Percentiles rank a stretch among this genome's conserved stretches.
Conservation (phyloP, 805 yeast genomes). For the Pichia thaimueangensis region DNA sequence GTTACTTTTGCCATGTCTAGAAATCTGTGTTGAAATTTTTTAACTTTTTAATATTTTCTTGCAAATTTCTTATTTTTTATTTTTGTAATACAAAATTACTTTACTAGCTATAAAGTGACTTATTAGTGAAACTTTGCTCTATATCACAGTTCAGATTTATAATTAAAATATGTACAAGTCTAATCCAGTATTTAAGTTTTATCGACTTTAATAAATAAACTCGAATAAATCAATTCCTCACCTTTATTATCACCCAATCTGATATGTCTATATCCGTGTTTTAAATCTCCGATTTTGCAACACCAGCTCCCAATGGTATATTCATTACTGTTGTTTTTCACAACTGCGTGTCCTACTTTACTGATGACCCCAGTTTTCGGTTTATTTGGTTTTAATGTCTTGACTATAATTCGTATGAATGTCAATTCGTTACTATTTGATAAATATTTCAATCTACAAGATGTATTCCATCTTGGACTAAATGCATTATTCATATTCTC, state of each 20-base stretch:
- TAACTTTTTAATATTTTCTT: no score
- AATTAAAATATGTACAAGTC: neutral
- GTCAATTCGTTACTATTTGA: constrained; percentile 40
- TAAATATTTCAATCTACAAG: constrained; percentile 36
- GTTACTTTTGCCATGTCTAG: no score
- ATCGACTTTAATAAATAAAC: constrained; percentile 34
- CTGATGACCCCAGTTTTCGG: constrained; percentile 11
- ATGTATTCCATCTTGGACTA: constrained; percentile 76
- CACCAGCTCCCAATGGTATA: constrained; percentile 50
- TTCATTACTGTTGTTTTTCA: neutral
- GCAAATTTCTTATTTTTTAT: no score
- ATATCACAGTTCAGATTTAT: no score
- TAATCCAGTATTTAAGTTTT: constrained; percentile 10
- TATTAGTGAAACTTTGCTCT: no score
- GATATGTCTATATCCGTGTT: constrained; percentile 75
- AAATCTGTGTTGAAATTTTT: no score
- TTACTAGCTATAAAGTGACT: no score
- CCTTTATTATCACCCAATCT: constrained; percentile 75
- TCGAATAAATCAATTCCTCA: constrained; percentile 55
- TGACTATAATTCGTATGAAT: constrained; percentile 50
- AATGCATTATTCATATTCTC: constrained; percentile 60
- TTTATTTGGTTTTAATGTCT: constrained; percentile 22
- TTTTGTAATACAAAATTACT: no score
- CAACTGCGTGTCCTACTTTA: constrained; percentile 6
- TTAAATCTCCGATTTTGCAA: constrained; percentile 54